A percentile compares a stretch with the other conserved stretches of the same genome.
Evolutionary conservation across 441 rosid genomes (phyloP).

Genomic region (Manihot esculenta): DNA sequence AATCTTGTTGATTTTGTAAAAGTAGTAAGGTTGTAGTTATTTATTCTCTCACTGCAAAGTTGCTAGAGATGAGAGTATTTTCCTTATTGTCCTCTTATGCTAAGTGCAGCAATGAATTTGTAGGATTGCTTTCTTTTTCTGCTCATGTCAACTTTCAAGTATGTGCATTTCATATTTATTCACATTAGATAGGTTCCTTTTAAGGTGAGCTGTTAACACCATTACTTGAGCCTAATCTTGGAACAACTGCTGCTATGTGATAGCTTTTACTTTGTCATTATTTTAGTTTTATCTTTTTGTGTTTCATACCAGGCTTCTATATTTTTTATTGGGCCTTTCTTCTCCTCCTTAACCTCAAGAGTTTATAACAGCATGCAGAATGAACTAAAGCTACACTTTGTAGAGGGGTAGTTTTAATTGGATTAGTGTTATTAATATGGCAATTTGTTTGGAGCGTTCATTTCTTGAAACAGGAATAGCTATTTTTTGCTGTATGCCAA

Average conservation of each 20-base stretch:
- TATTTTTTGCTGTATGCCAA: conserved; percentile 85
- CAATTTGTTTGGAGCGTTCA: conserved; percentile 7
- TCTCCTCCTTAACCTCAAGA: conserved; percentile 69
- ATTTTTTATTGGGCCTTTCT: conserved; percentile 60
- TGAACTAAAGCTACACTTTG: no score
- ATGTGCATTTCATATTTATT: not conserved
- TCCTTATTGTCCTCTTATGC: no score
- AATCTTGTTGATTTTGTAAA: not conserved
- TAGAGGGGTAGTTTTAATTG: not conserved
- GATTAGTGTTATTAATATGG: not conserved
- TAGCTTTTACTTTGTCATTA: conserved; percentile 20
- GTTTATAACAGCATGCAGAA: conserved; percentile 58
- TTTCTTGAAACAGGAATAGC: conserved; percentile 54
- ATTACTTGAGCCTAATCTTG: not conserved
- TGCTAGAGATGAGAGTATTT: no score
- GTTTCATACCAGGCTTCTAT: conserved; percentile 37
- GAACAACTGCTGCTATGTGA: not conserved
- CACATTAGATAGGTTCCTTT: not conserved
- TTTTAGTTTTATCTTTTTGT: not conserved
- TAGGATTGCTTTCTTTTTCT: no score
- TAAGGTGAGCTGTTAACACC: not conserved
- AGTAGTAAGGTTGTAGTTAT: not conserved
- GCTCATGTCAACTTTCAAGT: no score
- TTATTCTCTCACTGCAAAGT: no score
- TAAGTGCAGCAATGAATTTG: no score